phyloP scores from a whole-genome alignment of 2,329 filamentous ascomycete species.

The Fusarium keratoplasticum region DNA sequence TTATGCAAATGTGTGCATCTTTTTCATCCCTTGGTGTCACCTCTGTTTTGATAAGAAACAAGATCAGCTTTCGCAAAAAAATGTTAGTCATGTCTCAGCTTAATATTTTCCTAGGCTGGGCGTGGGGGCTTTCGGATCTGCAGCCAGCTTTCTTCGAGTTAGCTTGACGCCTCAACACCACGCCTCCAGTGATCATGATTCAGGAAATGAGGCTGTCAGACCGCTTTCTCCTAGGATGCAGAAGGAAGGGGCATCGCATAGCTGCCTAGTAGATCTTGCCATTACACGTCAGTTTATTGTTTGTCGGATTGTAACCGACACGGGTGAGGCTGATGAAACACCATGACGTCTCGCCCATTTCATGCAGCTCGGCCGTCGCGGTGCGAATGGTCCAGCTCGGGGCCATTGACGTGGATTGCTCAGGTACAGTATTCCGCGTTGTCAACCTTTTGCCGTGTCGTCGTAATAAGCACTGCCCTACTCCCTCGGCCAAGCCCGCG shows the following conservation, averaged over 20 bases:
- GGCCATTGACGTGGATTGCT: not conserved
- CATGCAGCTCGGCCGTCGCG: not conserved
- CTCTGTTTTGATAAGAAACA: not conserved
- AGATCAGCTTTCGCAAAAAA: not conserved
- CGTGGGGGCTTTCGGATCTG: not conserved
- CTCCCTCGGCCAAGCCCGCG: not conserved
- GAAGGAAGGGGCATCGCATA: not conserved
- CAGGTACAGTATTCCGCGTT: not conserved
- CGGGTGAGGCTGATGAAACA: conserved; percentile 1
- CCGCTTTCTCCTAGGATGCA: not conserved
- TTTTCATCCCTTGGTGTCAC: not conserved
- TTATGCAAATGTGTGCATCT: not conserved
- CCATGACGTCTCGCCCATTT: conserved; percentile 1
- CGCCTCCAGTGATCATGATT: not conserved
- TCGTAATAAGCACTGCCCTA: conserved; percentile 6
- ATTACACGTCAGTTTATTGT: not conserved
- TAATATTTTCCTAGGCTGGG: conserved; percentile 8
- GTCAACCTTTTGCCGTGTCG: not conserved
- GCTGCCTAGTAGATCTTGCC: not conserved
- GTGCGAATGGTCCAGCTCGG: not conserved
- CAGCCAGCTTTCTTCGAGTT: not conserved
- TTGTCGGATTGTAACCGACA: not conserved
- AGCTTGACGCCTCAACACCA: not conserved
- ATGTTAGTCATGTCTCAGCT: conserved; percentile 4
- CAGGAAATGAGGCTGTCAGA: not conserved